Evolutionary conservation across 2,329 filamentous ascomycete species (phyloP).

Genomic region (Taxawa tesnikishii): DNA sequence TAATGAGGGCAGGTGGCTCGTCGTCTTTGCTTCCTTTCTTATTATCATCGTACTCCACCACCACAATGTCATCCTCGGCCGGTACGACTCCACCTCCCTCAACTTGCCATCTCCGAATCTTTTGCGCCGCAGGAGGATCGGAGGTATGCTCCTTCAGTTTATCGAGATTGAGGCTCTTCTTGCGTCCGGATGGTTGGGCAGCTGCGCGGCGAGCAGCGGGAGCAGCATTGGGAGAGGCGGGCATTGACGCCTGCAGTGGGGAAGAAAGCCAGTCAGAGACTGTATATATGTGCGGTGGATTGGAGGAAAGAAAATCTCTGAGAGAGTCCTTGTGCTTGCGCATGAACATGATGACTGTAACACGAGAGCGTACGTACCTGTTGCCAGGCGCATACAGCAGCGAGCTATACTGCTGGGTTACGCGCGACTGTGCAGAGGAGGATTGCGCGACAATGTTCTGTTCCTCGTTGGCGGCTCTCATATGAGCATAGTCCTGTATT

Average conservation of each 20-base stretch:
- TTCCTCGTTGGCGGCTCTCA: no score
- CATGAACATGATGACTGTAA: no score
- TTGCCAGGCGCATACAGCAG: background rate
- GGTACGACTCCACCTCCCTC: slow-evolving; percentile 56
- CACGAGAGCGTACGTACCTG: background rate
- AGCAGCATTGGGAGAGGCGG: background rate
- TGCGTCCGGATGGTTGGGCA: slow-evolving; percentile 1
- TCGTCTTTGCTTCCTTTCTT: slow-evolving; percentile 6
- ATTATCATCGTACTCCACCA: slow-evolving; percentile 41
- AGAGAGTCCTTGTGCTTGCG: no score
- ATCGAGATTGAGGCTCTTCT: slow-evolving; percentile 3
- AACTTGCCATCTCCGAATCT: slow-evolving; percentile 78
- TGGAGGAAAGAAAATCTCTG: background rate
- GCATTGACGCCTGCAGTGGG: slow-evolving; percentile 1
- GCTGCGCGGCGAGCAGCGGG: background rate
- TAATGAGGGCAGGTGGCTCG: background rate
- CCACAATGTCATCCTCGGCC: slow-evolving; percentile 42
- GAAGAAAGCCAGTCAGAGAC: background rate
- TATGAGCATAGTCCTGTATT: no score
- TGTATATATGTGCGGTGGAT: background rate
- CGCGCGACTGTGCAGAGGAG: background rate
- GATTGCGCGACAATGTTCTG: no score
- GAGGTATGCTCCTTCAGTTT: slow-evolving; percentile 5
- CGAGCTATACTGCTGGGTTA: slow-evolving; percentile 1
- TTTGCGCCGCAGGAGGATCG: slow-evolving; percentile 47